Percentiles rank a stretch among this genome's conserved stretches.
phyloP scores from a whole-genome alignment of 441 rosid genomes.

The Geranium incanum region DNA sequence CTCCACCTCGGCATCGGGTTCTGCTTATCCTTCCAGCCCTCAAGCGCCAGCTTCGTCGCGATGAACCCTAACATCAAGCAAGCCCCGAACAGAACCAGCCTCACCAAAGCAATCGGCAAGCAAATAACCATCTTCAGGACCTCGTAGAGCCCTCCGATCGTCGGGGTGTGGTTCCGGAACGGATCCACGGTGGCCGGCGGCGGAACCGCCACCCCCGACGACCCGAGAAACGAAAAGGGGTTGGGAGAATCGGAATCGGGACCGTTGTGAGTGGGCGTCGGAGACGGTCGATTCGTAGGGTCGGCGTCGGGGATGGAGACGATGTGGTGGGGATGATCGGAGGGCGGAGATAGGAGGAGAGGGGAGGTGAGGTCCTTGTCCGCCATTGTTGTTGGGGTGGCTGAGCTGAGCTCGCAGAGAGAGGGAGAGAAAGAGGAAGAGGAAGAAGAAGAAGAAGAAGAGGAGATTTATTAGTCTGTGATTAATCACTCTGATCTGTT shows the following conservation, averaged over 20 bases:
- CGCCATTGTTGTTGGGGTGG: constrained; percentile 33
- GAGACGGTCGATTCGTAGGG: constrained; percentile 14
- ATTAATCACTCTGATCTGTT: too few relatives aligned
- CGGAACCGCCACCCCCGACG: constrained; percentile 37
- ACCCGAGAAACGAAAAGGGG: constrained; percentile 52
- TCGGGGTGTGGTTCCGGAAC: constrained; percentile 53
- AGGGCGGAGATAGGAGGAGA: constrained; percentile 26
- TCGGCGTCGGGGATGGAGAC: constrained; percentile 36
- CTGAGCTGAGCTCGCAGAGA: too few relatives aligned
- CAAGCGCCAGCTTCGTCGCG: constrained; percentile 62
- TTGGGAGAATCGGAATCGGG: constrained; percentile 21
- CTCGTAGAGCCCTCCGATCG: constrained; percentile 60
- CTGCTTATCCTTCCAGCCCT: constrained; percentile 76
- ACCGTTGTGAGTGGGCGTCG: not conserved
- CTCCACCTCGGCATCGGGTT: constrained; percentile 89
- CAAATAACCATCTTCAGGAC: constrained; percentile 54
- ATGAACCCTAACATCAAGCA: constrained; percentile 54
- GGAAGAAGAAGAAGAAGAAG: too few relatives aligned
- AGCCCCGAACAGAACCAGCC: constrained; percentile 58
- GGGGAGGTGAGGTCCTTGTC: constrained; percentile 48
- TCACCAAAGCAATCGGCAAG: constrained; percentile 52
- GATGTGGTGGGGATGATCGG: constrained; percentile 24
- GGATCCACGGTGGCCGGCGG: constrained; percentile 56
- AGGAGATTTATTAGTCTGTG: too few relatives aligned
- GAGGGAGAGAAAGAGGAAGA: too few relatives aligned